Conservation (phyloP, 768 basidiomycete species). For the Leucocoprinus leucothites region DNA sequence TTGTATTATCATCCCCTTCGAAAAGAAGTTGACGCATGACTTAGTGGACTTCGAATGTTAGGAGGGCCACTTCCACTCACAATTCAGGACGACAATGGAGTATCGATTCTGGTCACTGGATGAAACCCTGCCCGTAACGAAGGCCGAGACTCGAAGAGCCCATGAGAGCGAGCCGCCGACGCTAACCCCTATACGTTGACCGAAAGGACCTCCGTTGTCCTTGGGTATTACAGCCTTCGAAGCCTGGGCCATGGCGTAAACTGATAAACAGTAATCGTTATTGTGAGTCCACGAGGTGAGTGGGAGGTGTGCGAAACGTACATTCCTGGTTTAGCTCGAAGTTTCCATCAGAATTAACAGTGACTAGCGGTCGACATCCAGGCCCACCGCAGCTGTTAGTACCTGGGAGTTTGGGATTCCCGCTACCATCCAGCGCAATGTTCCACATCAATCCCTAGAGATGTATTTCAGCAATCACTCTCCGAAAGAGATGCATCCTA, state of each 20-base stretch:
- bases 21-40: not conserved
- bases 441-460: slow-evolving; percentile 70
- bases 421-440: slow-evolving; percentile 59
- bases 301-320: slow-evolving; percentile 24
- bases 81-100: slow-evolving; percentile 73
- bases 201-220: slow-evolving; percentile 65
- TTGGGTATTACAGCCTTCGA: slow-evolving; percentile 72
- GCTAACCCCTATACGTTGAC: slow-evolving; percentile 61
- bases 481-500: not conserved
- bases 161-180: slow-evolving; percentile 54
- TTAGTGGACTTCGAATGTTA: too few species aligned
- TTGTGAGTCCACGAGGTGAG: not conserved
- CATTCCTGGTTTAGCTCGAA: slow-evolving; percentile 75
- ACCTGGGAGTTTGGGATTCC: slow-evolving; percentile 64
- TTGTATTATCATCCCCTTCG: slow-evolving; percentile 43
- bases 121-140: slow-evolving; percentile 52
- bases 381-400: slow-evolving; percentile 56
- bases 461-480: slow-evolving; percentile 12
- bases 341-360: slow-evolving; percentile 60
- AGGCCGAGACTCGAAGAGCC: slow-evolving; percentile 66
- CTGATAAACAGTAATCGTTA: slow-evolving; percentile 23
- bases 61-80: slow-evolving; percentile 27
- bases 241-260: slow-evolving; percentile 72
- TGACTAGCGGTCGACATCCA: slow-evolving; percentile 66
- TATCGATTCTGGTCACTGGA: slow-evolving; percentile 61